These are phyloP conservation scores for Hericium erinaceus DNA, from an alignment of 768 basidiomycete species.

Conservation along the genomic window DNA sequence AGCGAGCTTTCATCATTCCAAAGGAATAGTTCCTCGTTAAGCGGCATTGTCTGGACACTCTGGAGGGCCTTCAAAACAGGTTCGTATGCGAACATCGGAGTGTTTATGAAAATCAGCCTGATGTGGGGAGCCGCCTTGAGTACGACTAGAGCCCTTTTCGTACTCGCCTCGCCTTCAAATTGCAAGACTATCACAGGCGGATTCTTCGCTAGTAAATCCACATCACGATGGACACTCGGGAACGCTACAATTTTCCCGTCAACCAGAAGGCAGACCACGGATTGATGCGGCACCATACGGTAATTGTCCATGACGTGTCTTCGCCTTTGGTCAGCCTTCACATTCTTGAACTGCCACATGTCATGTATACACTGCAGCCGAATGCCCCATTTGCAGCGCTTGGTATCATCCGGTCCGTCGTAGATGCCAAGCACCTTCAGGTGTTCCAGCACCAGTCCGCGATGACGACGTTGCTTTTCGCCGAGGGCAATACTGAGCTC, in stretches of 20 bases:
- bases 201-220: conserved; percentile 36
- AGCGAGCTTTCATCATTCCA: conserved; percentile 31
- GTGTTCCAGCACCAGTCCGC: conserved; percentile 30
- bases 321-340: conserved; percentile 27
- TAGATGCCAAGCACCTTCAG: conserved; percentile 29
- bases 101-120: conserved; percentile 48
- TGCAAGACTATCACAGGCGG: conserved; percentile 47
- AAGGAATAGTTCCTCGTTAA: conserved; percentile 41
- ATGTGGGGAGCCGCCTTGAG: conserved; percentile 29
- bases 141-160: conserved; percentile 28
- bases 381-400: conserved; percentile 30
- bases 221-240: conserved; percentile 44
- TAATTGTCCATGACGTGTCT: conserved; percentile 28
- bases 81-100: conserved; percentile 53
- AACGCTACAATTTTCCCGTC: conserved; percentile 43
- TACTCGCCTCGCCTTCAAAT: conserved; percentile 34
- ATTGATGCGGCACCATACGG: conserved; percentile 43
- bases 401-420: conserved; percentile 21
- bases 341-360: conserved; percentile 15
- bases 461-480: conserved; percentile 30
- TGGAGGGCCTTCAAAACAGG: conserved; percentile 53
- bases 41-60: conserved; percentile 32
- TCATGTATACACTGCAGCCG: conserved; percentile 27
- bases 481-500: conserved; percentile 36
- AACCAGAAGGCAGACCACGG: conserved; percentile 41